Evolutionary conservation across 1,284 basidiomycete genomes (phyloP), one percentile per base, ranked within the genome.

Genomic region (Moesziomyces sp.): DNA sequence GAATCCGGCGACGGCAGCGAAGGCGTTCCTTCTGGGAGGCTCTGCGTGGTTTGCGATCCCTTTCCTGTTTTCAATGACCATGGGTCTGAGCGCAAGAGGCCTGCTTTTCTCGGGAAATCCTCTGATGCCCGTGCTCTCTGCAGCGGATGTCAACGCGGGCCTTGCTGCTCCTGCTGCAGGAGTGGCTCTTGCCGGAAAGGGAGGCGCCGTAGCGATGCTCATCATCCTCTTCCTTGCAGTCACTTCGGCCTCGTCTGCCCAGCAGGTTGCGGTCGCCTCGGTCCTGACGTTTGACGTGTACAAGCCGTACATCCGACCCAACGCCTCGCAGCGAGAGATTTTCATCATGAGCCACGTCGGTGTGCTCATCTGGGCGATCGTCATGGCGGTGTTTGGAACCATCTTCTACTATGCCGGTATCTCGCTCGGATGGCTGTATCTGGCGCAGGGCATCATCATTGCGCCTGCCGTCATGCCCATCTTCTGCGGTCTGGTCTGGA

Each of bases 21-120:
- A 92, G 83, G 94, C 92, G 0, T 97, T 94, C 85, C 86, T 96
- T 10, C 87, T 93, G 23, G 94, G 93, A 50, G 94, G 94, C n/a
- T 83, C 94, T 24, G 88, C 88, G 0, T 90, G 89, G 89, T 89
- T 89, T 59, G 87, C 88, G 4, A 87, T 90, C 5, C 89, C 89
- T 5, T 88, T 88, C 82, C 86, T 87, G 0, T 89, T 89, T 70
- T 88, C 87, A 2, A 88, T 88, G 26, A 88, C 87, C 55, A 84
- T 89, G 54, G 89, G 89, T 8, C 84, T 89, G 8, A 86, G 87
- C 19, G 88, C 88, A 0, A 84, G 88, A n/a, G 88, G 87, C 0
- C 85, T 89, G 2, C 44, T 53, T 13, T 71, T 54, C 58, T 71
- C 68, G 1, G 76, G 70, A 5, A 57, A 74, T 11, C 72, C 76